Conservation (phyloP, 2,329 filamentous ascomycete species). For the Niveomyces coronatus region DNA sequence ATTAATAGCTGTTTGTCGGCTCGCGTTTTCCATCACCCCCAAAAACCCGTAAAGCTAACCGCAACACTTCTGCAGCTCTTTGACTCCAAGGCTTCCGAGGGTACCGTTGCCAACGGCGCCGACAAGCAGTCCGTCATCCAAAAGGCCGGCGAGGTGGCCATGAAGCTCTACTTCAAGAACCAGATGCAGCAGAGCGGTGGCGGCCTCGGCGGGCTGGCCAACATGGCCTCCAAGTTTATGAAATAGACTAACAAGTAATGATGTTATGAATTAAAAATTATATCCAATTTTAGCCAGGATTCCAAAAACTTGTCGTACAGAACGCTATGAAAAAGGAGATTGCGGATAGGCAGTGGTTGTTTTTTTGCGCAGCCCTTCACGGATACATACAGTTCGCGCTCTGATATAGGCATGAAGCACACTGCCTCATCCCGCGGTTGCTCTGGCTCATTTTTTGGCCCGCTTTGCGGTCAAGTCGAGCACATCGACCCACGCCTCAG, state of each 20-base stretch:
- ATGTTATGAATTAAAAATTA: neutral
- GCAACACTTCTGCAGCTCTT: constrained; percentile 35
- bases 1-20: no score
- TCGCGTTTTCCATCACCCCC: no score
- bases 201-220: constrained; percentile 24
- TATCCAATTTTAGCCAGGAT: neutral
- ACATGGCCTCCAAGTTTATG: constrained; percentile 39
- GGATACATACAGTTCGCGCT: no score
- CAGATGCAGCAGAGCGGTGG: constrained; percentile 38
- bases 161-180: constrained; percentile 86
- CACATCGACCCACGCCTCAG: constrained; percentile 50
- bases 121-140: constrained; percentile 75
- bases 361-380: no score
- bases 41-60: neutral
- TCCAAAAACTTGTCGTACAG: no score
- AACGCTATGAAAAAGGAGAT: no score
- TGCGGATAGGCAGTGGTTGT: no score
- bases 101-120: constrained; percentile 44
- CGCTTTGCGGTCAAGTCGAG: constrained; percentile 18
- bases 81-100: constrained; percentile 44
- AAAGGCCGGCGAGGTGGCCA: constrained; percentile 71
- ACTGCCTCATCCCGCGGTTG: no score
- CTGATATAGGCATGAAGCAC: no score
- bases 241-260: constrained; percentile 13
- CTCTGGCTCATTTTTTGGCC: neutral